A percentile compares a stretch with the other conserved stretches of the same genome.
phyloP scores from a whole-genome alignment of 345 rosid species.

The Nephelium lappaceum region DNA sequence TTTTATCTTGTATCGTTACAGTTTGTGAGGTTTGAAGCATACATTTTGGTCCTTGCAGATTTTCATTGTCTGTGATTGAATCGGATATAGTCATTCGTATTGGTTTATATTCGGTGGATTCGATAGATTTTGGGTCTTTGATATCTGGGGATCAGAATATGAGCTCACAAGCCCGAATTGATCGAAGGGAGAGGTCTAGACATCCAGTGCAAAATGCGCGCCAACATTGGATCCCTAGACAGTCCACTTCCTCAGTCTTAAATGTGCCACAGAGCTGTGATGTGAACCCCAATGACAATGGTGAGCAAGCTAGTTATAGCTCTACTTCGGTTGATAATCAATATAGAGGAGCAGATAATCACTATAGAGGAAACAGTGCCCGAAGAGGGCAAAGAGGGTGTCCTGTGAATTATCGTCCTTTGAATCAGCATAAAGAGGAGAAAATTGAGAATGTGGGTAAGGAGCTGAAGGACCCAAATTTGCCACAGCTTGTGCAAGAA shows the following conservation, averaged over 20 bases:
- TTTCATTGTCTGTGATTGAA: background rate
- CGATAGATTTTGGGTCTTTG: background rate
- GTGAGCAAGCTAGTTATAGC: slow-evolving; percentile 17
- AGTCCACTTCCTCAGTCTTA: slow-evolving; percentile 32
- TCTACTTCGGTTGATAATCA: slow-evolving; percentile 33
- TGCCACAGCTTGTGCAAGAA: slow-evolving; percentile 93
- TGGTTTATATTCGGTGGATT: background rate
- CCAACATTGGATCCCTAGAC: slow-evolving; percentile 81
- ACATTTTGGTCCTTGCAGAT: background rate
- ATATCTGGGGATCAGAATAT: slow-evolving; percentile 30
- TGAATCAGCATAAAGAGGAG: slow-evolving; percentile 49
- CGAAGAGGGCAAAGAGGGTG: slow-evolving; percentile 31
- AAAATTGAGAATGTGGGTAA: slow-evolving; percentile 35
- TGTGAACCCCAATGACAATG: slow-evolving; percentile 26
- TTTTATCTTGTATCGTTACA: background rate
- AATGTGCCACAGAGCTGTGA: slow-evolving; percentile 22
- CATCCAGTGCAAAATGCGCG: slow-evolving; percentile 38
- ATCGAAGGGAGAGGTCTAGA: slow-evolving; percentile 58
- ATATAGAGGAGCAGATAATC: slow-evolving; percentile 27
- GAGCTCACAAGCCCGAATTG: slow-evolving; percentile 63
- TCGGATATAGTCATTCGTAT: background rate
- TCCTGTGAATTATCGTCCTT: slow-evolving; percentile 13
- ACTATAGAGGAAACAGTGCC: slow-evolving; percentile 37
- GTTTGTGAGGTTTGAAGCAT: slow-evolving; percentile 4
- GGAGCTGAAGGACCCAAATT: slow-evolving; percentile 49